Evolutionary conservation across 2,329 filamentous ascomycete genomes (phyloP).

Genomic region (Fusarium sp.): DNA sequence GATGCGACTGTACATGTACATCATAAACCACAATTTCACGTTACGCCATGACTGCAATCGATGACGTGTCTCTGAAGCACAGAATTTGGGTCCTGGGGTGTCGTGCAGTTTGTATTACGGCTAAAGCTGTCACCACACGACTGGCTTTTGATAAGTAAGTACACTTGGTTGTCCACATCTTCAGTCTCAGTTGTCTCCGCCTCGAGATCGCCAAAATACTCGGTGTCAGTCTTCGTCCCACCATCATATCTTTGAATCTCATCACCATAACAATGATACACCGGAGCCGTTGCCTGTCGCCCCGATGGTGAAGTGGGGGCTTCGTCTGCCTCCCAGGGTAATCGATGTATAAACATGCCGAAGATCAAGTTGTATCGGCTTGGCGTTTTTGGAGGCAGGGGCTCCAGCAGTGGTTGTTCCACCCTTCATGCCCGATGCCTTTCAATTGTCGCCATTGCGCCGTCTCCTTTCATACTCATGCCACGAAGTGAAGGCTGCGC

Average conservation of each 20-base stretch:
- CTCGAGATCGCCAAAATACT: conserved; percentile 6
- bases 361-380: not conserved
- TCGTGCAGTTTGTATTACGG: not conserved
- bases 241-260: not conserved
- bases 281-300: not conserved
- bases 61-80: conserved; percentile 9
- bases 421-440: too few species aligned
- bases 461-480: too few species aligned
- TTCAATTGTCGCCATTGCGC: too few species aligned
- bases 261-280: not conserved
- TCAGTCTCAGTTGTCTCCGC: not conserved
- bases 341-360: not conserved
- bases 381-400: too few species aligned
- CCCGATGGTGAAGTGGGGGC: not conserved
- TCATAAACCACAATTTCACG: conserved; percentile 32
- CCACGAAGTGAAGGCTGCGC: too few species aligned
- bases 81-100: not conserved
- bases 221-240: not conserved
- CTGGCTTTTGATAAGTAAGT: not conserved
- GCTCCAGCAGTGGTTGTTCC: too few species aligned
- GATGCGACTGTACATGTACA: conserved; percentile 44
- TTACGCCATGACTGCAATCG: conserved; percentile 16
- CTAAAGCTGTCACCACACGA: not conserved
- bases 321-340: not conserved
- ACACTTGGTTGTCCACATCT: conserved; percentile 11